phyloP scores from a whole-genome alignment of 139 green algal species.

The Dunaliella sp. region DNA sequence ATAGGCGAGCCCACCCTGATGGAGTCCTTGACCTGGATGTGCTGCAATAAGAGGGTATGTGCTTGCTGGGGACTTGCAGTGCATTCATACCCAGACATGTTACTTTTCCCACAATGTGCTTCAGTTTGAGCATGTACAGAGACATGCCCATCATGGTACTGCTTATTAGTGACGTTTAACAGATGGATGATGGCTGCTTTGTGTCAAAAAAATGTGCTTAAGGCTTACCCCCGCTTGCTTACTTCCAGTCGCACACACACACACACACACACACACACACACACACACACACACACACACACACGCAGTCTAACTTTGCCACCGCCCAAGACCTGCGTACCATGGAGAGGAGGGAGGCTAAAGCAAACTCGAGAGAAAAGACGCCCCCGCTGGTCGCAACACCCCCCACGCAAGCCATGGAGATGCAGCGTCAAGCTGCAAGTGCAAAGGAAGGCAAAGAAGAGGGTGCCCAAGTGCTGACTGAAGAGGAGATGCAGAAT shows the following conservation, averaged over 20 bases:
- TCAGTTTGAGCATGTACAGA: no score
- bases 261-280: background rate
- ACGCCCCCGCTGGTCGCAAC: background rate
- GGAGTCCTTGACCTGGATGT: background rate
- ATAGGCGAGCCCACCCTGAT: background rate
- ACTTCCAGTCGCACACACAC: background rate
- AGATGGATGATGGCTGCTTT: no score
- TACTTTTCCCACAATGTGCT: no score
- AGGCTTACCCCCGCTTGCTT: no score
- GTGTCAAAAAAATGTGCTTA: no score
- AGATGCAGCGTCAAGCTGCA: background rate
- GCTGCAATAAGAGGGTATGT: background rate
- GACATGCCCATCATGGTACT: no score
- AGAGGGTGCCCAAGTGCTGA: background rate
- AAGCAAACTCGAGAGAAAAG: background rate
- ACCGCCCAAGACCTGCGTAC: background rate
- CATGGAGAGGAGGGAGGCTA: background rate
- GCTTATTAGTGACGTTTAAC: no score
- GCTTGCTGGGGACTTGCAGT: no score
- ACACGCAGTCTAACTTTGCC: background rate
- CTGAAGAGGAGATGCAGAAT: background rate
- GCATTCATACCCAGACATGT: no score
- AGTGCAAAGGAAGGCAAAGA: background rate
- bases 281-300: background rate
- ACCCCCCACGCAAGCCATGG: background rate